A percentile compares a stretch with the other conserved stretches of the same genome.
phyloP scores from a whole-genome alignment of 2,329 filamentous ascomycete species.

The Monosporascus sp. region DNA sequence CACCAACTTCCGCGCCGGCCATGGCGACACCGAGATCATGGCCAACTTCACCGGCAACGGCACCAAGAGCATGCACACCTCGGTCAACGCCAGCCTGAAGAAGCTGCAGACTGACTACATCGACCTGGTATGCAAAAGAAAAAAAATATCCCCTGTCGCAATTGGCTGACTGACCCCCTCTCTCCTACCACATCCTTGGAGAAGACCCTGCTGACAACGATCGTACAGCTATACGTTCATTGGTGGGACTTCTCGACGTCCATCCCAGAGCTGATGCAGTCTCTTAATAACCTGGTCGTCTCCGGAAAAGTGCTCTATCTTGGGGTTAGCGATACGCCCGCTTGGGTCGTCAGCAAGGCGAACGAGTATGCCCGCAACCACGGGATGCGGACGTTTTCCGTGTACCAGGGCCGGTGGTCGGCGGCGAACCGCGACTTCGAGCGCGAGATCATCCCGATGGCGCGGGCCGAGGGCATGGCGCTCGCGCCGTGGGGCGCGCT shows the following conservation, averaged over 20 bases:
- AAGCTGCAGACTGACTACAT: constrained; percentile 65
- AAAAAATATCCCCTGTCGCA: not conserved
- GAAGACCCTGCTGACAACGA: no score
- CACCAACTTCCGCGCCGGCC: constrained; percentile 47
- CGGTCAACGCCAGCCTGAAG: constrained; percentile 49
- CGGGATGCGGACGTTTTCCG: constrained; percentile 62
- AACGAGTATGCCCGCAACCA: constrained; percentile 66
- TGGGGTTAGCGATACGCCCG: constrained; percentile 63
- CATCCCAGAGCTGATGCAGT: constrained; percentile 64
- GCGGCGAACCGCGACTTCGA: constrained; percentile 61
- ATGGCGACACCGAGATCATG: constrained; percentile 34
- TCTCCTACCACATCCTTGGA: no score
- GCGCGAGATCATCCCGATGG: constrained; percentile 65
- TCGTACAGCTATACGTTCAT: constrained; percentile 49
- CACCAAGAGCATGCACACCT: constrained; percentile 53
- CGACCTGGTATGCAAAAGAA: constrained; percentile 44
- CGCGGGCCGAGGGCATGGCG: constrained; percentile 54
- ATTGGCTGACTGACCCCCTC: not conserved
- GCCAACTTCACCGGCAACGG: constrained; percentile 55
- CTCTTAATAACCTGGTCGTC: constrained; percentile 54
- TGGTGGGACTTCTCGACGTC: constrained; percentile 65
- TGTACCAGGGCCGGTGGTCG: constrained; percentile 64
- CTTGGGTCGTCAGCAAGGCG: constrained; percentile 62
- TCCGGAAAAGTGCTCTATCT: constrained; percentile 62
- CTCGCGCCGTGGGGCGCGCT: constrained; percentile 56